These are phyloP conservation scores for Nothophaeocryptopus gaeumannii DNA, from an alignment of 2,329 filamentous ascomycete species.

Conservation along the genomic window DNA sequence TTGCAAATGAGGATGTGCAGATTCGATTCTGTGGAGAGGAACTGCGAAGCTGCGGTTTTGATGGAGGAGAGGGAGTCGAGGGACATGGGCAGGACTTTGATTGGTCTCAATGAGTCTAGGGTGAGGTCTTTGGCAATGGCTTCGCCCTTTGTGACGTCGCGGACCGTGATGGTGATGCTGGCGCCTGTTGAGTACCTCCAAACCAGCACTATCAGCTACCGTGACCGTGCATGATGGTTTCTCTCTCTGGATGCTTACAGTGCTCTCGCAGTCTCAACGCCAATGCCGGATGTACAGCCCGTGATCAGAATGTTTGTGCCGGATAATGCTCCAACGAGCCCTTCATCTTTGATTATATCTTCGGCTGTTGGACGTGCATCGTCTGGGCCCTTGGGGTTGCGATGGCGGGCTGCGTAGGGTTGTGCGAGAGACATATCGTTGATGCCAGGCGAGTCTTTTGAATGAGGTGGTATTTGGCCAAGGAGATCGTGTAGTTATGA, in stretches of 20 bases:
- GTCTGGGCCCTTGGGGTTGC: conserved; percentile 12
- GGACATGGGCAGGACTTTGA: neutral
- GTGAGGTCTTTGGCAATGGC: neutral
- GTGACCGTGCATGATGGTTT: no score
- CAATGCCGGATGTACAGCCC: conserved; percentile 40
- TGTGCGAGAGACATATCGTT: neutral
- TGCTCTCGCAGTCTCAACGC: conserved; percentile 40
- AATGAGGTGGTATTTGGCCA: no score
- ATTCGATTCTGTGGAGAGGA: conserved; percentile 33
- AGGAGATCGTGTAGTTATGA: no score
- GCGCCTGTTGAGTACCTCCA: conserved; percentile 38
- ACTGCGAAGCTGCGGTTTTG: conserved; percentile 30
- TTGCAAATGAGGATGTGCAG: conserved; percentile 37
- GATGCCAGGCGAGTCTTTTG: no score
- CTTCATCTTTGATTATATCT: conserved; percentile 7
- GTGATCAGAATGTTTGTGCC: conserved; percentile 38
- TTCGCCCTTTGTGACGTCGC: conserved; percentile 38
- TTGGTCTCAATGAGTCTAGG: neutral
- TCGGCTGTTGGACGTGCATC: conserved; percentile 5
- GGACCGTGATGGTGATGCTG: conserved; percentile 40
- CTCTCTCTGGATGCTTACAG: conserved; percentile 24
- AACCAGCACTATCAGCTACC: no score
- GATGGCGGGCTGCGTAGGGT: conserved; percentile 3
- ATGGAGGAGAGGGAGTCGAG: conserved; percentile 28
- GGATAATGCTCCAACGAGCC: conserved; percentile 29